These are phyloP conservation scores for Rhodamnia rubescens DNA, from an alignment of 345 rosid species.

Conservation along the genomic window DNA sequence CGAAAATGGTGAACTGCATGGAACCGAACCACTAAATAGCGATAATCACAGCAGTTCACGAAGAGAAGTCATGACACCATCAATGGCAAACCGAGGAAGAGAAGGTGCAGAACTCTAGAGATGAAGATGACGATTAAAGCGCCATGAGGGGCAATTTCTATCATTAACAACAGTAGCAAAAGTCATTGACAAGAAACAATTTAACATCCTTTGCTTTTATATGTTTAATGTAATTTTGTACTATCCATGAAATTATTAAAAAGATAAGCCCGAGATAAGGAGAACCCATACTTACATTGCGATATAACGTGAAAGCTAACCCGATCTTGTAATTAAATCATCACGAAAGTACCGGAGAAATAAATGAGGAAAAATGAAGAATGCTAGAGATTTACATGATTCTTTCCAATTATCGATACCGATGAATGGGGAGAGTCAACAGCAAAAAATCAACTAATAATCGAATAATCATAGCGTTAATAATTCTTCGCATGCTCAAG, in stretches of 20 bases:
- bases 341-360: no score
- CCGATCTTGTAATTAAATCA: neutral
- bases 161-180: neutral
- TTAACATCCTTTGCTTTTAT: neutral
- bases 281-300: neutral
- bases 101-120: neutral
- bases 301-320: neutral
- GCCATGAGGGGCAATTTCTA: neutral
- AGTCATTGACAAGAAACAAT: neutral
- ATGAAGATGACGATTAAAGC: no score
- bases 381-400: neutral
- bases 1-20: neutral
- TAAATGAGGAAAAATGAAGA: no score
- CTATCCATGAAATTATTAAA: neutral
- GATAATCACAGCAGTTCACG: neutral
- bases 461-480: neutral
- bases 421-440: neutral
- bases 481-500: neutral
- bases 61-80: neutral
- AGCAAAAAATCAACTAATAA: neutral
- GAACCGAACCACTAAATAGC: neutral
- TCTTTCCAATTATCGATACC: rapidly evolving
- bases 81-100: neutral
- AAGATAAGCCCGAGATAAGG: neutral
- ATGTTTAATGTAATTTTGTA: neutral